Evolutionary conservation across 1,139 yeast genomes (phyloP).

Genomic region (Magnusiomyces tetraspermus): DNA sequence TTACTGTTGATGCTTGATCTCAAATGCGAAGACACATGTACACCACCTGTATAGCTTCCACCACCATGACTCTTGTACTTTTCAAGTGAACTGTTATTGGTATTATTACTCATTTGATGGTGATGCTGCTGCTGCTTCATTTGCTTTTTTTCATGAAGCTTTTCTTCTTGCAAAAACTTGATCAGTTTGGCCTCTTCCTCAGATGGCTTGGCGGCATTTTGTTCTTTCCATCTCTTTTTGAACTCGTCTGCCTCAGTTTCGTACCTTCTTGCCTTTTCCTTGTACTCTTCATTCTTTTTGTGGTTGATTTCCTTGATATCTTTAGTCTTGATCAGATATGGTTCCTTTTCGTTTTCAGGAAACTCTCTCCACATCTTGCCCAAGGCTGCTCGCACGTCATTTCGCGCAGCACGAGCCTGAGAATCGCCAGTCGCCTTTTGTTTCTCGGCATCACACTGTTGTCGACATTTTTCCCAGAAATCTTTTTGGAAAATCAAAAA

Average conservation of each 20-base stretch:
- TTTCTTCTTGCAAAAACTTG: conserved; percentile 16
- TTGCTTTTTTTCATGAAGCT: conserved; percentile 7
- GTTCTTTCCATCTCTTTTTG: conserved; percentile 33
- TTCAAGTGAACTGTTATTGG: neutral
- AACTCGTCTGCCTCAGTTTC: conserved; percentile 36
- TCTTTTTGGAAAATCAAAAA: conserved; percentile 37
- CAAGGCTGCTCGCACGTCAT: conserved; percentile 36
- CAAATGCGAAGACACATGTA: neutral
- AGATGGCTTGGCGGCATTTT: conserved; percentile 30
- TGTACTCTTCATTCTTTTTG: conserved; percentile 30
- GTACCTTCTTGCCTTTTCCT: conserved; percentile 29
- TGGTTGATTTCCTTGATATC: conserved; percentile 31
- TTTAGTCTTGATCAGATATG: conserved; percentile 32
- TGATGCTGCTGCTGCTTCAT: conserved; percentile 5
- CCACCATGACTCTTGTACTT: neutral
- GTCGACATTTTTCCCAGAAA: conserved; percentile 36
- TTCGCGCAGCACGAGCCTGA: conserved; percentile 32
- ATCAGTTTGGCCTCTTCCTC: conserved; percentile 28
- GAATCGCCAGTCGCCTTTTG: conserved; percentile 27
- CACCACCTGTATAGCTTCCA: neutral
- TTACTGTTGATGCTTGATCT: neutral
- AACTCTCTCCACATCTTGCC: conserved; percentile 38
- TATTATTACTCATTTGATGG: too few species aligned
- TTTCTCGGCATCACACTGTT: conserved; percentile 31
- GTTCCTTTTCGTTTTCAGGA: conserved; percentile 33